Evolutionary conservation across 352 stramenopile genomes (phyloP).

Genomic region (Pythium coloratum): DNA sequence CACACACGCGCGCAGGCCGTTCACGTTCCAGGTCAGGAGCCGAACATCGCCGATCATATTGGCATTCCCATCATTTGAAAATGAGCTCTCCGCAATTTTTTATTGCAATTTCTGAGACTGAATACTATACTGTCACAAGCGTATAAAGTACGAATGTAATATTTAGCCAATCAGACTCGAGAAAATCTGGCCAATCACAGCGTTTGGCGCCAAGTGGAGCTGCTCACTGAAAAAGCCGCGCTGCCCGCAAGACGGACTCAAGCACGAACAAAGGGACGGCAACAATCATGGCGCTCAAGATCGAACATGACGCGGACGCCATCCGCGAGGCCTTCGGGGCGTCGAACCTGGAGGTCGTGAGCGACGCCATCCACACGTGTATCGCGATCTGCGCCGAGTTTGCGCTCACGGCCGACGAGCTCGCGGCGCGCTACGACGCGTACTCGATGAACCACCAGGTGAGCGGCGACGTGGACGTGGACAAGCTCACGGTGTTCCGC

Average conservation of each 20-base stretch:
- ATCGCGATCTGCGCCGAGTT: constrained; percentile 77
- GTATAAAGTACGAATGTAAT: background rate
- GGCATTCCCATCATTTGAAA: constrained; percentile 15
- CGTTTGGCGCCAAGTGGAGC: constrained; percentile 35
- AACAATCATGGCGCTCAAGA: constrained; percentile 27
- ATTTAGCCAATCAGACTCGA: background rate
- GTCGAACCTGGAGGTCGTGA: constrained; percentile 72
- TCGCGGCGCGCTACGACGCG: constrained; percentile 80
- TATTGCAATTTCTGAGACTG: background rate
- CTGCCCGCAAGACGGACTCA: background rate
- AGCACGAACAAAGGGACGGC: background rate
- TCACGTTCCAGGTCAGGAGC: constrained; percentile 87
- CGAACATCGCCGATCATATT: constrained; percentile 29
- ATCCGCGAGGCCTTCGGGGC: constrained; percentile 72
- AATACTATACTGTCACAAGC: background rate
- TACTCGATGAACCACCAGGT: constrained; percentile 88
- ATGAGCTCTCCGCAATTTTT: background rate
- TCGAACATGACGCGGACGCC: constrained; percentile 55
- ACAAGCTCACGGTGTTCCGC: constrained; percentile 69
- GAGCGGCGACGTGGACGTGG: constrained; percentile 46
- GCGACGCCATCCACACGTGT: constrained; percentile 67
- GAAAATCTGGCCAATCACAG: constrained; percentile 30
- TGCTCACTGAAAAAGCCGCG: background rate
- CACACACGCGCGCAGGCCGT: constrained; percentile 77
- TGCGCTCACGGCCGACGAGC: constrained; percentile 68